Conservation (phyloP, 345 rosid genomes). For the Eucalyptus polybractea region DNA sequence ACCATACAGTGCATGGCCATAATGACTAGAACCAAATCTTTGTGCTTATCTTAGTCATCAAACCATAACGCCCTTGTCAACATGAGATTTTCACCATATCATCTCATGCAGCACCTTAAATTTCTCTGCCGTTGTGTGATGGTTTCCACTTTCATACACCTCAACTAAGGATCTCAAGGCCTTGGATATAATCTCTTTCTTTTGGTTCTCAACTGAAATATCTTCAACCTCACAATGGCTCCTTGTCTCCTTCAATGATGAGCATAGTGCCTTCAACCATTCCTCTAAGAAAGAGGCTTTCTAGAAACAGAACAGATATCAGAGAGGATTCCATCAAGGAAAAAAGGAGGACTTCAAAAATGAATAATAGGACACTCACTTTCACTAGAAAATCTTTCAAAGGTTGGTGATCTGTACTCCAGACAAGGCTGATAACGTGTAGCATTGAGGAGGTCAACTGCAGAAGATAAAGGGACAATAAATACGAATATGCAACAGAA, state of each 20-base stretch:
- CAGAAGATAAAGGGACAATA: background rate
- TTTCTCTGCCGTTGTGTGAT: conserved; percentile 15
- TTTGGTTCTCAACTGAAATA: conserved; percentile 28
- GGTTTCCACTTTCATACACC: conserved; percentile 25
- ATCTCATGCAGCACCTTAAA: conserved; percentile 23
- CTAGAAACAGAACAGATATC: conserved; percentile 6
- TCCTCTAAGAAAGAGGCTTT: conserved; percentile 76
- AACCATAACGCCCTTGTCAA: background rate
- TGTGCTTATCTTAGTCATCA: background rate
- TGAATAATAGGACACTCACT: conserved; percentile 23
- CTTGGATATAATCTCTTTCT: conserved; percentile 61
- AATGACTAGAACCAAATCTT: background rate
- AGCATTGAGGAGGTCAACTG: conserved; percentile 83
- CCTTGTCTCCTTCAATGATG: conserved; percentile 28
- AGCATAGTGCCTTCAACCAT: conserved; percentile 66
- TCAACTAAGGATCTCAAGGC: conserved; percentile 40
- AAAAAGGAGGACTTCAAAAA: background rate
- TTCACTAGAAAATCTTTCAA: conserved; percentile 66
- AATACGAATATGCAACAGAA: background rate
- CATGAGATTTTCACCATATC: background rate
- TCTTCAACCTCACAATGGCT: conserved; percentile 8
- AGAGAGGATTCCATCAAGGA: background rate
- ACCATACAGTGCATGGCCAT: background rate
- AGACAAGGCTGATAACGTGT: conserved; percentile 61
- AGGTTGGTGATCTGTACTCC: conserved; percentile 39